phyloP scores from a whole-genome alignment of 2,329 filamentous ascomycete genomes.

The Blumeria graminis region DNA sequence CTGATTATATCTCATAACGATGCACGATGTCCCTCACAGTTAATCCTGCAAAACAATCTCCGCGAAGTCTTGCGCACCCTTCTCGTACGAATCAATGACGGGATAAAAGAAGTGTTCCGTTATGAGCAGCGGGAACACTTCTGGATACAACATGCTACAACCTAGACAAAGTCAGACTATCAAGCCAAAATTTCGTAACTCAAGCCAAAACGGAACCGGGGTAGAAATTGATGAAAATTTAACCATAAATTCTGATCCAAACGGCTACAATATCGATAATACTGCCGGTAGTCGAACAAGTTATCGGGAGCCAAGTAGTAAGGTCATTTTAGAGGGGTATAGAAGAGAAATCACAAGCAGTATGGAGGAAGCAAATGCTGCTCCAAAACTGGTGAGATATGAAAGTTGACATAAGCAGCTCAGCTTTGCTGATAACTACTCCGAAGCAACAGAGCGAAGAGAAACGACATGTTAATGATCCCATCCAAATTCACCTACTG shows the following conservation, averaged over 20 bases:
- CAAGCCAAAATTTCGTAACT: background rate
- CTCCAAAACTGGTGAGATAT: conserved; percentile 29
- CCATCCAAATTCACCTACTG: conserved; percentile 69
- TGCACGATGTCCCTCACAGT: too few species aligned
- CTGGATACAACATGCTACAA: background rate
- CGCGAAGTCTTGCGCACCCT: too few species aligned
- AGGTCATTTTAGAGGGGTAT: conserved; percentile 33
- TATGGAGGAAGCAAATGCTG: conserved; percentile 27
- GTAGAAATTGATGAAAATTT: background rate
- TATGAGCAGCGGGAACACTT: background rate
- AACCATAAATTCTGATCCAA: background rate
- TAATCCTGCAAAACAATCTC: too few species aligned
- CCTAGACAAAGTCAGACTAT: background rate
- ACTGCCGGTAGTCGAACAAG: background rate
- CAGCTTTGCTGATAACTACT: conserved; percentile 3
- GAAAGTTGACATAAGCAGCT: background rate
- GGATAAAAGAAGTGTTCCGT: background rate
- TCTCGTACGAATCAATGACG: too few species aligned
- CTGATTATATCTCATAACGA: too few species aligned
- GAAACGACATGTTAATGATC: conserved; percentile 34
- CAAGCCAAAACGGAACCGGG: background rate
- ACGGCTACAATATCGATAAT: background rate
- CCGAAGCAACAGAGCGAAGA: conserved; percentile 26
- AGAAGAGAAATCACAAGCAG: conserved; percentile 27
- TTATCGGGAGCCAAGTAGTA: conserved; percentile 18